Conservation (phyloP, 1,284 basidiomycete genomes). For the Cryptococcus wingfieldii region DNA sequence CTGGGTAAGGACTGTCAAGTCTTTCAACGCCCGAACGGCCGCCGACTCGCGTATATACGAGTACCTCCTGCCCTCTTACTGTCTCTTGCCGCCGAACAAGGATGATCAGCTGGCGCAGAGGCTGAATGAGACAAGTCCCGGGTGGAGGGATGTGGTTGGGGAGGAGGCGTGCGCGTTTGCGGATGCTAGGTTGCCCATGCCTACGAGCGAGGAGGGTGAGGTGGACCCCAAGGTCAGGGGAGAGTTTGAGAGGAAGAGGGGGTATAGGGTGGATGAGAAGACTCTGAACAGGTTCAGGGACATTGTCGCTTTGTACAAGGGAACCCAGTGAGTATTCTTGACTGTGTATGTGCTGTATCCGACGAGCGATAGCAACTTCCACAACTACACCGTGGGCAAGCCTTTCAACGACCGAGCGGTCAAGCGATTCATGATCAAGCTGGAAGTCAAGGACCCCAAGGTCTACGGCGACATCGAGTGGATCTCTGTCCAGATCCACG, state of each 20-base stretch:
- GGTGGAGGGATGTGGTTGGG: constrained; percentile 41
- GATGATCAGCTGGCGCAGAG: constrained; percentile 59
- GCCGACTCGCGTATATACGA: constrained; percentile 96
- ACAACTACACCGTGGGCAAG: constrained; percentile 91
- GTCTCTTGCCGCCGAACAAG: constrained; percentile 86
- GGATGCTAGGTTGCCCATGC: constrained; percentile 43
- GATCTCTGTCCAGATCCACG: constrained; percentile 90
- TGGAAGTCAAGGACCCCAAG: constrained; percentile 59
- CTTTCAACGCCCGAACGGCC: constrained; percentile 83
- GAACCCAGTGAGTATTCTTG: constrained; percentile 51
- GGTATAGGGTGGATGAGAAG: constrained; percentile 62
- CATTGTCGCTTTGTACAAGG: constrained; percentile 64
- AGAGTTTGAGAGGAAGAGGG: constrained; percentile 45
- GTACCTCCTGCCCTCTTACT: constrained; percentile 92
- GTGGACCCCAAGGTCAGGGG: constrained; percentile 28
- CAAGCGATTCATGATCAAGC: constrained; percentile 76
- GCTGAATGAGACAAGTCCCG: constrained; percentile 47
- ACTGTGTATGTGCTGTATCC: not conserved
- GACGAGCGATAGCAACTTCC: constrained; percentile 66
- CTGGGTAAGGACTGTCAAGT: constrained; percentile 80
- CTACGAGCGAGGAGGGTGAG: constrained; percentile 23
- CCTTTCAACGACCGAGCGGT: constrained; percentile 77
- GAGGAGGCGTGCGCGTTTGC: constrained; percentile 32
- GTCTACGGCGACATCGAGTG: constrained; percentile 90
- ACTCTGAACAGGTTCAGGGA: constrained; percentile 59